Evolutionary conservation across 768 basidiomycete genomes (phyloP), one percentile per base, ranked within the genome.

Genomic region (Termitomyces sp.): DNA sequence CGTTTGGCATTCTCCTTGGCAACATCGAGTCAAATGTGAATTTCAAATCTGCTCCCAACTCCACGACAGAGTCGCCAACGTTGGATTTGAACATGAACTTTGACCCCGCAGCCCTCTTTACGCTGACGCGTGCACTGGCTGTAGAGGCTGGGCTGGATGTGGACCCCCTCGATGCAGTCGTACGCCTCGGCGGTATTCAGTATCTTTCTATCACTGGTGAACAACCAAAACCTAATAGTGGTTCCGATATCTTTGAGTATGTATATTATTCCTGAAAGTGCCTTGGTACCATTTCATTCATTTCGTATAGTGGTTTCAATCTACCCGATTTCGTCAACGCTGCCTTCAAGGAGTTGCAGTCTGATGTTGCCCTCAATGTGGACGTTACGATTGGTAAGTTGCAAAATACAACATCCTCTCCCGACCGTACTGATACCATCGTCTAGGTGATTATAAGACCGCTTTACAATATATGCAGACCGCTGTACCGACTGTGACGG

Each of bases 41-140:
- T 59, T 87, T 89, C 64, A 67, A 66, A 12, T 73, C 80, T 0
- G 63, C 74, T 6, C 83, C 85, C 10, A 82, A 83, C 58, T 69
- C 75, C 5, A 80, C 76, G 3, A 84, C 80, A 2, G 69, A 73
- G 32, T 87, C 85, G 2, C 87, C 88, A 8, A 65, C 65, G 6
- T 71, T 90, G 56, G 70, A 82, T 56, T 70, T 89, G 53, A 70
- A 81, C 62, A 79, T 89, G 79, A 87, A 89, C 65, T 78, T 84
- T 59, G 82, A 88, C 60, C 86, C 86, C 19, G 67, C 80, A 9
- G 71, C 79, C n/a, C 72, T 91, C 37, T 90, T 91, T 67, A 85
- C 86, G 0, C 72, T 90, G 23, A 85, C 86, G 32, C 80, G 86
- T n/a, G 73, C 76, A 5, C 75, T 89, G 11, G 86, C 86, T 3